Percentiles rank a stretch among this genome's conserved stretches.
Conservation (phyloP, 495 filamentous ascomycete species). For the Penicillium angulare region DNA sequence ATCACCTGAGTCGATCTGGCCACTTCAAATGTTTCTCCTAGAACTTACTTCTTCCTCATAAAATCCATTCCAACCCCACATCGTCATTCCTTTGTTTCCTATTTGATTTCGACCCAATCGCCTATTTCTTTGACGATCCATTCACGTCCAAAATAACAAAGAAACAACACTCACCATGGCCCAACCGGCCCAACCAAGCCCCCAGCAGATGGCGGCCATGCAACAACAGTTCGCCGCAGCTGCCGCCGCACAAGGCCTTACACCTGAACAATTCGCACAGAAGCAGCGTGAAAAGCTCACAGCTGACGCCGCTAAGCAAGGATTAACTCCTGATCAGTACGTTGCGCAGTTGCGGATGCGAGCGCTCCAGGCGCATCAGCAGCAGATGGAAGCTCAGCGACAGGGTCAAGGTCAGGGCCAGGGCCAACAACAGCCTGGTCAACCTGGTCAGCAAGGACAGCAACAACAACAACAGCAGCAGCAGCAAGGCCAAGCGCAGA, state of each 20-base stretch:
- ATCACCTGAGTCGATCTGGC: slow-evolving; percentile 40
- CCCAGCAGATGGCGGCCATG: slow-evolving; percentile 81
- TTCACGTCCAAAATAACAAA: neutral
- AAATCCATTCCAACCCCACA: slow-evolving; percentile 1
- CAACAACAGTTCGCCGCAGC: slow-evolving; percentile 79
- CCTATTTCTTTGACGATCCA: slow-evolving; percentile 1
- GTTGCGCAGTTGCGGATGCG: slow-evolving; percentile 64
- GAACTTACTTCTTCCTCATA: slow-evolving; percentile 1
- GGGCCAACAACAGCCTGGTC: slow-evolving; percentile 44
- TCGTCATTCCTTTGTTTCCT: neutral
- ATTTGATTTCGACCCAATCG: no score
- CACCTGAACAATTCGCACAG: slow-evolving; percentile 69
- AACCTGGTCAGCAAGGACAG: slow-evolving; percentile 44
- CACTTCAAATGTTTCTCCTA: slow-evolving; percentile 26
- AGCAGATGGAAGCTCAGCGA: slow-evolving; percentile 45
- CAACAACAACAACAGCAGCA: slow-evolving; percentile 46
- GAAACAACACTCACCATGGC: slow-evolving; percentile 36
- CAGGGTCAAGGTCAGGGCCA: slow-evolving; percentile 47
- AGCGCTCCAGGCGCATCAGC: slow-evolving; percentile 50
- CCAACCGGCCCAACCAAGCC: slow-evolving; percentile 64
- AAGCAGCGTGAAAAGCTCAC: slow-evolving; percentile 54
- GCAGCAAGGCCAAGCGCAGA: slow-evolving; percentile 39
- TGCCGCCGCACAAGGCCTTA: slow-evolving; percentile 71
- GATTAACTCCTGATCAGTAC: slow-evolving; percentile 64
- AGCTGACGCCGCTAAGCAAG: slow-evolving; percentile 62